A percentile compares a stretch with the other conserved stretches of the same genome.
Conservation (phyloP, 192 early-diverging fungal genomes). For the Coemansia sp. region DNA sequence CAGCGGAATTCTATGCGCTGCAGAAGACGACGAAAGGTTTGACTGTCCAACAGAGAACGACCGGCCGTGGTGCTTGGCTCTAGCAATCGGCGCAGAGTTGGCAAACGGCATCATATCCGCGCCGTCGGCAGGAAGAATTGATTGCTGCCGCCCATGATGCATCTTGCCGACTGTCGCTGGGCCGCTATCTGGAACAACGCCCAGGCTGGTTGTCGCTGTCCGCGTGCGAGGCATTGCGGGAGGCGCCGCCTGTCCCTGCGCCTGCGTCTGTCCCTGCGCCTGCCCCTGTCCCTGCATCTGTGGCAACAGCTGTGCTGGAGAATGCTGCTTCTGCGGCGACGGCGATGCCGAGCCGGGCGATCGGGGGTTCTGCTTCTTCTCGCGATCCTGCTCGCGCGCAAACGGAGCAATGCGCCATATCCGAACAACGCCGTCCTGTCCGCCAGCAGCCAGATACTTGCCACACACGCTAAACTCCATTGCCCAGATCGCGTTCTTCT, state of each 20-base stretch:
- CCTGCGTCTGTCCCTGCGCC: slow-evolving; percentile 6
- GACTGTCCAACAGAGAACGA: slow-evolving; percentile 27
- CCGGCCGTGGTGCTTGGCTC: slow-evolving; percentile 28
- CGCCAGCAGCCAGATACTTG: slow-evolving; percentile 74
- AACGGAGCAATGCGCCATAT: slow-evolving; percentile 62
- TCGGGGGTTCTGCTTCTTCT: slow-evolving; percentile 20
- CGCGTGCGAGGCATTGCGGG: not conserved
- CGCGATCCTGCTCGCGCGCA: slow-evolving; percentile 41
- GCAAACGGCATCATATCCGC: slow-evolving; percentile 26
- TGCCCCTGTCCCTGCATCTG: not conserved
- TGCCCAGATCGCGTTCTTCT: slow-evolving; percentile 64
- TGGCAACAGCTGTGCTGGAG: not conserved
- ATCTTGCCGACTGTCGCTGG: not conserved
- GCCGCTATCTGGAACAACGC: not conserved
- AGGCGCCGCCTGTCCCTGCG: not conserved
- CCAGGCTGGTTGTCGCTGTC: not conserved
- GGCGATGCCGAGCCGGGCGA: slow-evolving; percentile 4
- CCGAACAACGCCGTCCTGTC: slow-evolving; percentile 70
- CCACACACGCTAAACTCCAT: slow-evolving; percentile 80
- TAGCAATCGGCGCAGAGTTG: slow-evolving; percentile 42
- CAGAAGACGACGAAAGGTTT: not conserved
- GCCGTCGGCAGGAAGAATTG: slow-evolving; percentile 4
- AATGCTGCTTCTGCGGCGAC: slow-evolving; percentile 18
- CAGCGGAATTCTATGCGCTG: too few relatives aligned
- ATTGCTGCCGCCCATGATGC: slow-evolving; percentile 17